phyloP scores from a whole-genome alignment of 129 eudicot species.

The Lonicera japonica region DNA sequence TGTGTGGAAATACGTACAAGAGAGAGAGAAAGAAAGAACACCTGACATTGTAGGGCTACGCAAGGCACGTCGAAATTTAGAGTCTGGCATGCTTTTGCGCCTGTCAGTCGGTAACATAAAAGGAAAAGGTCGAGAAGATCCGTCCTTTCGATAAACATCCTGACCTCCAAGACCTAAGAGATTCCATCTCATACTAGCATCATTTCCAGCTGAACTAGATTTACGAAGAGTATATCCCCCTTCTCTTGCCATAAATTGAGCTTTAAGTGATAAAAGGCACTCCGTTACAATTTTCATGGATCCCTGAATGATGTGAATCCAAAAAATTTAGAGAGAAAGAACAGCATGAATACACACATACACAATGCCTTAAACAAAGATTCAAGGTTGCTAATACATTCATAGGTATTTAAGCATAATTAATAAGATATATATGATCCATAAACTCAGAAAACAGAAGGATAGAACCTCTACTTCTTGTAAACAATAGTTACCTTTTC shows the following conservation, averaged over 20 bases:
- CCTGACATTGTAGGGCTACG: conserved; percentile 58
- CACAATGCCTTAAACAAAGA: too few relatives aligned
- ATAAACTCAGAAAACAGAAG: too few relatives aligned
- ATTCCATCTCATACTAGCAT: conserved; percentile 33
- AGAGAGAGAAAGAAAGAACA: conserved; percentile 17
- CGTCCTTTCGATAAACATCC: conserved; percentile 25
- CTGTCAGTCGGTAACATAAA: conserved; percentile 23
- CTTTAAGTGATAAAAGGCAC: conserved; percentile 68
- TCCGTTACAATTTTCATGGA: conserved; percentile 70
- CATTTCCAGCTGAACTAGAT: conserved; percentile 28
- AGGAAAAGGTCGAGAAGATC: conserved; percentile 19
- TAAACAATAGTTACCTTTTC: conserved; percentile 44
- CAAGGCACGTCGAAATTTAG: conserved; percentile 38
- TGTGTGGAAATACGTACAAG: not conserved
- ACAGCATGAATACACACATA: not conserved
- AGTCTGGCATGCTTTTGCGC: conserved; percentile 14
- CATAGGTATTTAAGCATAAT: too few relatives aligned
- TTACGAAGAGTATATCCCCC: conserved; percentile 25
- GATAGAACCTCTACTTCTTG: not conserved
- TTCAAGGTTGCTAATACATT: too few relatives aligned
- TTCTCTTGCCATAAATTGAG: conserved; percentile 42
- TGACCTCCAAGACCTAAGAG: conserved; percentile 16
- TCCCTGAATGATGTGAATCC: conserved; percentile 40
- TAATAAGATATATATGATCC: too few relatives aligned
- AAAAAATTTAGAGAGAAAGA: too few relatives aligned